These are phyloP conservation scores for Lepidium africanum DNA, from an alignment of 345 rosid genomes.

Conservation along the genomic window DNA sequence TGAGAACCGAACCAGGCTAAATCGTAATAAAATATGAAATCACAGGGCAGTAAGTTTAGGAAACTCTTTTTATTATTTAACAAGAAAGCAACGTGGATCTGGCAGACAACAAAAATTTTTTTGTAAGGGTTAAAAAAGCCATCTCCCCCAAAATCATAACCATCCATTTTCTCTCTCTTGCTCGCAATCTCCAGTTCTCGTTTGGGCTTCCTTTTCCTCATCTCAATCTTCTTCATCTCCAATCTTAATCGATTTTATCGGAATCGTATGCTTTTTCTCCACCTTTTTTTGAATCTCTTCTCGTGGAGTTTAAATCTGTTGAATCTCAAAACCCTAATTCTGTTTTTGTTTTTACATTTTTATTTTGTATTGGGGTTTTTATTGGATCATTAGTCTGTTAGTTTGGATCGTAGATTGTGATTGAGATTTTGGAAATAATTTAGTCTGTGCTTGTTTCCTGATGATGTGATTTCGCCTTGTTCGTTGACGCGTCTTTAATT, in stretches of 20 bases:
- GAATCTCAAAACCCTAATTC: slow-evolving; percentile 29
- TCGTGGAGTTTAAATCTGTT: neutral
- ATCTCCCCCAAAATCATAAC: slow-evolving; percentile 18
- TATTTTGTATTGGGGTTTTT: neutral
- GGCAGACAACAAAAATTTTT: neutral
- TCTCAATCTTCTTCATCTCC: slow-evolving; percentile 6
- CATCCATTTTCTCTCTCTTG: slow-evolving; percentile 13
- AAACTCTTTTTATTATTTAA: slow-evolving; percentile 1
- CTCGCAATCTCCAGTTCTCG: slow-evolving; percentile 11
- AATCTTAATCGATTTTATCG: slow-evolving; percentile 4
- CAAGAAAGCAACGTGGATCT: slow-evolving; percentile 31
- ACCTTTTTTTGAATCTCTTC: neutral
- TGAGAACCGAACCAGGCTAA: slow-evolving; percentile 11
- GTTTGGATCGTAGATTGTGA: slow-evolving; percentile 1
- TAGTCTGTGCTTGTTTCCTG: neutral
- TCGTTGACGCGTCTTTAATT: slow-evolving; percentile 11
- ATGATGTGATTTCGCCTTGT: neutral
- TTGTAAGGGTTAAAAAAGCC: slow-evolving; percentile 22
- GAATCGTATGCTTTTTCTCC: slow-evolving; percentile 4
- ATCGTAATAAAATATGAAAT: neutral
- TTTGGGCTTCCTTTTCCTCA: slow-evolving; percentile 13
- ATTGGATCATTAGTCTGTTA: neutral
- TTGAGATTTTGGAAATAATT: neutral
- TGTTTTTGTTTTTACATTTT: neutral
- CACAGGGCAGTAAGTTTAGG: neutral